Conservation (phyloP, 768 basidiomycete species). For the Phylloporus arenicola region DNA sequence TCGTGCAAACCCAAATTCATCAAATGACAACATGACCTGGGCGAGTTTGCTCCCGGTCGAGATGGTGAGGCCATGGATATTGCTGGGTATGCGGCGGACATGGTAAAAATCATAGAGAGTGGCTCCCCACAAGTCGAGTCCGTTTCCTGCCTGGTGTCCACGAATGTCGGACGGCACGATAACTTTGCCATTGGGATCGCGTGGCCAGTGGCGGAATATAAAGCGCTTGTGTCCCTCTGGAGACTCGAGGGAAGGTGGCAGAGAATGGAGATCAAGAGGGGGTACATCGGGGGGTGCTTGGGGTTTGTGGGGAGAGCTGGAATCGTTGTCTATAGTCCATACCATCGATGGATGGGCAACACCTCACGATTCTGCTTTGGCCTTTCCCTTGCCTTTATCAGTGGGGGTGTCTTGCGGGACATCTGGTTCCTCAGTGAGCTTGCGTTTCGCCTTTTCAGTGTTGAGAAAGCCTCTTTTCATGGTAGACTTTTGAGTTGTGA, state of each 20-base stretch:
- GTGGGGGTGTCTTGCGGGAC: not conserved
- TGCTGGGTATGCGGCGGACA: conserved; percentile 6
- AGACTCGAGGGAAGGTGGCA: not conserved
- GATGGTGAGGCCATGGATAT: not conserved
- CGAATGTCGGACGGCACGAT: conserved; percentile 6
- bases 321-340: not conserved
- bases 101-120: conserved; percentile 29
- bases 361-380: conserved; percentile 4
- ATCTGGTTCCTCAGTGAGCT: conserved; percentile 23
- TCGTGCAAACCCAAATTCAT: conserved; percentile 16
- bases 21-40: conserved; percentile 11
- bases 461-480: conserved; percentile 24
- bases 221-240: conserved; percentile 4
- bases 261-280: conserved; percentile 7
- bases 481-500: too few species aligned
- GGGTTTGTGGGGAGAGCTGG: not conserved
- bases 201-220: conserved; percentile 24
- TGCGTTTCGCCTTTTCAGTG: conserved; percentile 14
- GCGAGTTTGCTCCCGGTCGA: conserved; percentile 22
- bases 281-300: not conserved
- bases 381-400: conserved; percentile 1
- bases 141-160: conserved; percentile 21
- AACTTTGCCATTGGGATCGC: conserved; percentile 20
- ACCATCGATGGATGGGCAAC: not conserved
- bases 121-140: conserved; percentile 21